Evolutionary conservation across 2,329 filamentous ascomycete genomes (phyloP).

Genomic region (Fusarium anthophilum): DNA sequence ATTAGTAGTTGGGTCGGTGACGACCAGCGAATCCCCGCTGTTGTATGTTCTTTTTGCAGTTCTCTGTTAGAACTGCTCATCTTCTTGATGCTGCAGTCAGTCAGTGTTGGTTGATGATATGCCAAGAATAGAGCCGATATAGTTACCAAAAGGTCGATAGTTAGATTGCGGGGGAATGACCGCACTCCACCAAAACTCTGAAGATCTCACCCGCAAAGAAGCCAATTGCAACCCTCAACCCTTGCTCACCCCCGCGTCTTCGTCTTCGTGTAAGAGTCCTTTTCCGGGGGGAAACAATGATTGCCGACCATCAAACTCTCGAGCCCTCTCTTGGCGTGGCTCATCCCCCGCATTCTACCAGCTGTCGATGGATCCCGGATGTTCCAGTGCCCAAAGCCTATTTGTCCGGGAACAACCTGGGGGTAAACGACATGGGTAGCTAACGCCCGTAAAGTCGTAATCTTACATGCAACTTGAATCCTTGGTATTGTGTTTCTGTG

Average conservation of each 20-base stretch:
- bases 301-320: constrained; percentile 5
- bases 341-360: constrained; percentile 30
- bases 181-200: neutral
- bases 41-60: neutral
- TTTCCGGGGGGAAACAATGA: constrained; percentile 1
- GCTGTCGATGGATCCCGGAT: neutral
- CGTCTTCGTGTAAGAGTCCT: constrained; percentile 20
- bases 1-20: neutral
- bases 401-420: constrained; percentile 26
- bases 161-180: constrained; percentile 16
- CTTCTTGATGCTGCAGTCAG: neutral
- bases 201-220: neutral
- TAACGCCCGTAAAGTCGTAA: constrained; percentile 32
- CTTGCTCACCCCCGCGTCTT: constrained; percentile 8
- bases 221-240: neutral
- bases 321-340: neutral
- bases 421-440: constrained; percentile 1
- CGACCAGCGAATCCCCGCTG: neutral
- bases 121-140: constrained; percentile 9
- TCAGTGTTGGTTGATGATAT: neutral
- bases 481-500: constrained; percentile 8
- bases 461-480: constrained; percentile 20
- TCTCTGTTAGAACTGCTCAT: neutral
- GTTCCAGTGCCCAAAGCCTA: constrained; percentile 3
- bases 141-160: neutral